phyloP scores from a whole-genome alignment of 2,329 filamentous ascomycete species.

The Dothideomycetes sp. region DNA sequence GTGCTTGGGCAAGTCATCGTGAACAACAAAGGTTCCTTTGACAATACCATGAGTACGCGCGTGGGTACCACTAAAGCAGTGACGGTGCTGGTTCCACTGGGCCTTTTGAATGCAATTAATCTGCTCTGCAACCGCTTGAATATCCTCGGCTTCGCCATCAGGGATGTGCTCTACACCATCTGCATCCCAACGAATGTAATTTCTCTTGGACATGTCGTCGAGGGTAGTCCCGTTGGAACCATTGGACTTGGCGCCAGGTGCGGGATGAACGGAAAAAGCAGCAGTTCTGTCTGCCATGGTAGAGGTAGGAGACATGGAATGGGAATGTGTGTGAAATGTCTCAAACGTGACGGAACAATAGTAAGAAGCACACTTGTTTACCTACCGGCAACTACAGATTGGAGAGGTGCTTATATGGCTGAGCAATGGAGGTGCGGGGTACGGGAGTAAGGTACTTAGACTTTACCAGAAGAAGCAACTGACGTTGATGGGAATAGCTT shows the following conservation, averaged over 20 bases:
- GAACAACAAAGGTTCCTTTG: slow-evolving; percentile 34
- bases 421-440: not conserved
- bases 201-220: slow-evolving; percentile 12
- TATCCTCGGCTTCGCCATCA: slow-evolving; percentile 30
- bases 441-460: not conserved
- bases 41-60: slow-evolving; percentile 37
- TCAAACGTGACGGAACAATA: too few relatives aligned
- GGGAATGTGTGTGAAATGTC: too few relatives aligned
- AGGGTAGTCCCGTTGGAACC: not conserved
- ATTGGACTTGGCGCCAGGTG: slow-evolving; percentile 4
- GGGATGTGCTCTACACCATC: slow-evolving; percentile 29
- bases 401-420: not conserved
- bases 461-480: not conserved
- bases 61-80: slow-evolving; percentile 32
- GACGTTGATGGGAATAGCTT: not conserved
- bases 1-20: slow-evolving; percentile 30
- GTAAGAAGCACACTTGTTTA: too few relatives aligned
- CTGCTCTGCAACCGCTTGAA: slow-evolving; percentile 33
- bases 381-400: too few relatives aligned
- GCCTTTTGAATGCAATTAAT: slow-evolving; percentile 36
- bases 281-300: slow-evolving; percentile 9
- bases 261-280: slow-evolving; percentile 9
- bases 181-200: slow-evolving; percentile 32
- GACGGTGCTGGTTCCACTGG: slow-evolving; percentile 31
- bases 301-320: slow-evolving; percentile 3